Base-by-base conservation (phyloP, 805 yeast genomes). In the Candida ovalis region DNA sequence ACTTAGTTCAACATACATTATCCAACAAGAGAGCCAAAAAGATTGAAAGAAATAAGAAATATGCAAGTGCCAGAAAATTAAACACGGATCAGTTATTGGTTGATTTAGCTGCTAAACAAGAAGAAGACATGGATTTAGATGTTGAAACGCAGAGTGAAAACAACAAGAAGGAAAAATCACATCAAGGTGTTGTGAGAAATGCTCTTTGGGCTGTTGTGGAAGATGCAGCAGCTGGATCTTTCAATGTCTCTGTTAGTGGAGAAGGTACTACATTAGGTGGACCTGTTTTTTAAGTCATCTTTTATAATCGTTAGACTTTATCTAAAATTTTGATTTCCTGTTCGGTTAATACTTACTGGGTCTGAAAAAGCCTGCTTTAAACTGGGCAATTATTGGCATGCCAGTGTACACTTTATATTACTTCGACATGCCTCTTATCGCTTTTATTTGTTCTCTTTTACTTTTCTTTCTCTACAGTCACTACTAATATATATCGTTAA, bases 201-300 rank as follows among this genome's bases (percentile, higher is more conserved):
- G 86, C 88, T 6, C 74, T 86, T 30, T 85, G 91, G 88, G 72
- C 78, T 1, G 84, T 81, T n/a, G 74, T 85, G 36, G 87, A 81
- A 47, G 86, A 82, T 61, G 69, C 72, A 27, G 71, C 78, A 4
- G 65, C 71, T 30, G 74, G 75, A 18, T 67, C 80, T 50, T 67
- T 72, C 28, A 64, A 74, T 41, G 59, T 67, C 9, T 66, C 73
- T 23, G 40, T 44, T 24, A 44, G 12, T 10, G 87, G 88, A 35
- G 80, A 82, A 61, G 96, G 96, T 49, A 90, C 97, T 30, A 85
- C 95, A 12, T 68, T 90, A 54, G 97, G 96, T 38, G 81, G 84
- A 27, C 90, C 89, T 45, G 75, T n/a, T 18, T 35, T 35, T 17
- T 18, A 18, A 35, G 22, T 30, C 10, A 10, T 25, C 6, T 25